phyloP scores from a whole-genome alignment of 2,329 filamentous ascomycete species.

The Epicoccum nigrum region DNA sequence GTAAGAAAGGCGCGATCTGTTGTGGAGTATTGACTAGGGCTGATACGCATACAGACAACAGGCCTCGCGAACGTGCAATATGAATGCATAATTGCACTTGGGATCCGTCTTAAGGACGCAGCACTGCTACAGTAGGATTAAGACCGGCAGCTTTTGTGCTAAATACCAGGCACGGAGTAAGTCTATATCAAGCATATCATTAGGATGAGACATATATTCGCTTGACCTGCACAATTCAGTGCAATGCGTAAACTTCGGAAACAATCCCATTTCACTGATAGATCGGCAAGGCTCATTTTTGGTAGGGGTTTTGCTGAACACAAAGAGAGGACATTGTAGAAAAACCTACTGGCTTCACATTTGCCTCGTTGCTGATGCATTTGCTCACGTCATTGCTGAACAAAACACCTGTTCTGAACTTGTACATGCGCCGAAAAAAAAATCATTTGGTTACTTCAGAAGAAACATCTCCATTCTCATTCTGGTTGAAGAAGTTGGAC shows the following conservation, averaged over 20 bases:
- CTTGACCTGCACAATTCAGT: neutral
- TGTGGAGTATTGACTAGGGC: conserved; percentile 2
- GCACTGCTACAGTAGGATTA: conserved; percentile 2
- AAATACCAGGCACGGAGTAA: neutral
- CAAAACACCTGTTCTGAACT: neutral
- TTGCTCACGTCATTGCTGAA: neutral
- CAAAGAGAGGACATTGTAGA: neutral
- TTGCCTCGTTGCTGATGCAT: neutral
- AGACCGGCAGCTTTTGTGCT: neutral
- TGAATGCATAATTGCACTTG: conserved; percentile 9
- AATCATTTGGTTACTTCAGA: neutral
- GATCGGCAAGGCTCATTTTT: neutral
- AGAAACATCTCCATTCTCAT: neutral
- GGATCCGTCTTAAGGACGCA: conserved; percentile 2
- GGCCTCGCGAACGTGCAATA: conserved; percentile 9
- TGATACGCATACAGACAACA: conserved; percentile 1
- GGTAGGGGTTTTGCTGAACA: neutral
- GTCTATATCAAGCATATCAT: conserved; percentile 4
- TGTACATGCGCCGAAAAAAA: neutral
- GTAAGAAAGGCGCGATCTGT: conserved; percentile 7
- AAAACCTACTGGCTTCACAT: neutral
- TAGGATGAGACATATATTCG: neutral
- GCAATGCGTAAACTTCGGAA: neutral
- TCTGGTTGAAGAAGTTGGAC: neutral
- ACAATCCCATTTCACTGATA: neutral